Evolutionary conservation across 805 yeast genomes (phyloP), one percentile per base, ranked within the genome.

Genomic region (Yarrowia sp.): DNA sequence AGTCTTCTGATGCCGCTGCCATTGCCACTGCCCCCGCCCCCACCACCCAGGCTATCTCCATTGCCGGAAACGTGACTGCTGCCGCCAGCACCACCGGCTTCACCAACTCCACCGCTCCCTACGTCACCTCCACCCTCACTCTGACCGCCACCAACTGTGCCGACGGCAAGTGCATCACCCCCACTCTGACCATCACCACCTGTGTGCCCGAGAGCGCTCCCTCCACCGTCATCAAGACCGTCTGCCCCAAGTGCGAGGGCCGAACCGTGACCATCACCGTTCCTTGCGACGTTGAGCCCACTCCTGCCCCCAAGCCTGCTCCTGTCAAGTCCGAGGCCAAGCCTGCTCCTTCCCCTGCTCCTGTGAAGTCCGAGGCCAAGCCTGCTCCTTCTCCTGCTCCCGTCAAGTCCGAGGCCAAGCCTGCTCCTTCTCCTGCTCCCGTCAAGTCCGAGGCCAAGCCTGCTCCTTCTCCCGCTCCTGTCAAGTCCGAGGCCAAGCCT

Each of bases 181-280:
- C 53, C 31, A 33, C 39, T 5, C 10, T 48, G 15, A 17, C 28
- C n/a, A 9, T 48, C 31, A 10, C 39, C 15, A 48, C 53, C 5
- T 33, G 31, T 33, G 53, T 48, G n/a, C 53, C 53, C 28, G 11
- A 33, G 39, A 17, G 32, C 39, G 53, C 53, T 9, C 28, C 28
- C 8, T 3, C n/a, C 39, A 48, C 53, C 7, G 53, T 48, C 31
- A 48, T 48, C 39, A 33, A 48, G 39, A 48, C 53, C n/a, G 53
- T 48, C 3, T 48, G 53, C 31, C 38, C 36, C 39, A 33, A n/a
- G 22, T 45, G 51, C 51, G 51, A 45, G 51, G 51, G 51, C 51
- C 51, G 36, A 31, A 31, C 51, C 51, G 51, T 45, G 14, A 45
- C 51, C 51, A 45, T 45, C 51, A 45, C 51, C 38, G 51, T 45